Conservation (phyloP, 768 basidiomycete species). For the Lanmaoa pseudosensibilis region DNA sequence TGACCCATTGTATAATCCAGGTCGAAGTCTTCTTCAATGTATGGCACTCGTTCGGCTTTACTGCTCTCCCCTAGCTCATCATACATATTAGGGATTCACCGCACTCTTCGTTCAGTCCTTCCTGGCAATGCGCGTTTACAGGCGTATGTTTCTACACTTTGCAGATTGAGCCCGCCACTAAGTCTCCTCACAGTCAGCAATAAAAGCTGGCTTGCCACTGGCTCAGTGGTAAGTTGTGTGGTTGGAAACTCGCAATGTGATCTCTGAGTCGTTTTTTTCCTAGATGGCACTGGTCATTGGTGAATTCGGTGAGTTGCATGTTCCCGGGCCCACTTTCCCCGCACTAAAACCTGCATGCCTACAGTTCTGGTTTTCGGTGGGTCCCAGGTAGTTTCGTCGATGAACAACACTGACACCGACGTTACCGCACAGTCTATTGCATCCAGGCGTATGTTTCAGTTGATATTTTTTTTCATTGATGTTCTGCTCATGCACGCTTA, state of each 20-base stretch:
- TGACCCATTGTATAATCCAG: slow-evolving; percentile 27
- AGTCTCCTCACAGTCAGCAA: slow-evolving; percentile 46
- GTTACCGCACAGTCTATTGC: slow-evolving; percentile 34
- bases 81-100: slow-evolving; percentile 39
- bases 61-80: background rate
- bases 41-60: background rate
- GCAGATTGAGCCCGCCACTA: background rate
- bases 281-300: slow-evolving; percentile 37
- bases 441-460: slow-evolving; percentile 35
- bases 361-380: slow-evolving; percentile 38
- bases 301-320: slow-evolving; percentile 39
- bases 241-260: background rate
- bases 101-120: slow-evolving; percentile 61
- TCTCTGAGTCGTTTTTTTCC: background rate
- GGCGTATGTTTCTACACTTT: slow-evolving; percentile 33
- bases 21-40: slow-evolving; percentile 57
- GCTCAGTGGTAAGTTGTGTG: slow-evolving; percentile 31
- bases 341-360: slow-evolving; percentile 8
- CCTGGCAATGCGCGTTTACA: slow-evolving; percentile 53
- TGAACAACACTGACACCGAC: slow-evolving; percentile 4
- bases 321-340: too few relatives aligned
- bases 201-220: slow-evolving; percentile 43
- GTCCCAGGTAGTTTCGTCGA: slow-evolving; percentile 7
- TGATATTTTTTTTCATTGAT: background rate
- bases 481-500: slow-evolving; percentile 23